A percentile compares a stretch with the other conserved stretches of the same genome.
Conservation (phyloP, 495 filamentous ascomycete species). For the Trichoderma gamsii region DNA sequence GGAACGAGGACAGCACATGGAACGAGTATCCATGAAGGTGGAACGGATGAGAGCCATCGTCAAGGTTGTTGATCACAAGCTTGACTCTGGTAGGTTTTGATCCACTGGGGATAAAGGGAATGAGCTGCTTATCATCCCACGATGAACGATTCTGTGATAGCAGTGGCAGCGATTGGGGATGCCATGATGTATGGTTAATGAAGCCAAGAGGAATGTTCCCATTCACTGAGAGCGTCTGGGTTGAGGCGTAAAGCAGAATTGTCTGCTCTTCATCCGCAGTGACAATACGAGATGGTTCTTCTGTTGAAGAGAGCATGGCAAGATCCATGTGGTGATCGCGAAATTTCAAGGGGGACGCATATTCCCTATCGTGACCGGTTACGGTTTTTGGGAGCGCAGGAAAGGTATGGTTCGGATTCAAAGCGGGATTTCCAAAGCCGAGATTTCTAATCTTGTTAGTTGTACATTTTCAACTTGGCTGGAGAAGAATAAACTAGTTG, state of each 20-base stretch:
- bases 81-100: constrained; percentile 7
- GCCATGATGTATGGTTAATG: constrained; percentile 46
- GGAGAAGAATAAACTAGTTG: neutral
- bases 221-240: constrained; percentile 35
- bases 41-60: constrained; percentile 17
- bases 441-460: constrained; percentile 32
- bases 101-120: constrained; percentile 23
- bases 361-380: neutral
- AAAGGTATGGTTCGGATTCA: constrained; percentile 39
- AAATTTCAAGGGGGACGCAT: constrained; percentile 7
- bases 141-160: constrained; percentile 26
- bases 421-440: constrained; percentile 41
- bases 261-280: constrained; percentile 33
- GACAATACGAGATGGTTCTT: constrained; percentile 20
- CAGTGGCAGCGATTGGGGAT: constrained; percentile 32
- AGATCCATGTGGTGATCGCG: constrained; percentile 13
- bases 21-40: constrained; percentile 15
- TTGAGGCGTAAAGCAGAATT: constrained; percentile 46
- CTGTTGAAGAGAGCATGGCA: constrained; percentile 19
- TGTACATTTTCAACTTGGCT: neutral
- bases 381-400: constrained; percentile 22
- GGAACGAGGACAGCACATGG: neutral
- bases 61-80: constrained; percentile 12
- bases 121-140: constrained; percentile 38
- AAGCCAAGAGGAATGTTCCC: constrained; percentile 41